Evolutionary conservation across 2,329 filamentous ascomycete genomes (phyloP).

Genomic region (Epicoccum sorghinum): DNA sequence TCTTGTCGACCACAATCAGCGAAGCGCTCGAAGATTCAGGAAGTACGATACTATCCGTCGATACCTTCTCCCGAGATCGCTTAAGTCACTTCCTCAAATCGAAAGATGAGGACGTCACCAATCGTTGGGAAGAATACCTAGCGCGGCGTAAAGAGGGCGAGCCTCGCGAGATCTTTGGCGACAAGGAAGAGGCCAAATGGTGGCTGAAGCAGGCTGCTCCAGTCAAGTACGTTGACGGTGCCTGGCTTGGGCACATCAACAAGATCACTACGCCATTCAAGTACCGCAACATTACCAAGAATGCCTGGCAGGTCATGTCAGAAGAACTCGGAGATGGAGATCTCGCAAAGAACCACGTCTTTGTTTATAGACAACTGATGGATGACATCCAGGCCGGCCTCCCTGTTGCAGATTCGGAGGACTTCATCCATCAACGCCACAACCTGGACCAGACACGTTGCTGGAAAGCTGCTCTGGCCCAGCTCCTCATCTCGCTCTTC

Average conservation of each 20-base stretch:
- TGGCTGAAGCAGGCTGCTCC: constrained; percentile 52
- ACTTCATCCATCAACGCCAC: constrained; percentile 37
- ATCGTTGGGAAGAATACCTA: constrained; percentile 46
- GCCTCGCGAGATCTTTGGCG: constrained; percentile 45
- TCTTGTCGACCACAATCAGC: constrained; percentile 45
- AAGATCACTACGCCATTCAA: constrained; percentile 53
- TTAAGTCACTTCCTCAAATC: constrained; percentile 38
- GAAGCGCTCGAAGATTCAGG: constrained; percentile 19
- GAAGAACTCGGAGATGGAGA: constrained; percentile 60
- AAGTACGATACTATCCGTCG: constrained; percentile 41
- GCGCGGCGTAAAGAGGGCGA: constrained; percentile 42
- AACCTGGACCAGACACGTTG: constrained; percentile 31
- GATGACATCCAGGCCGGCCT: constrained; percentile 37
- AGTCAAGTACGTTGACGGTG: constrained; percentile 57
- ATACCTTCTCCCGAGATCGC: constrained; percentile 35
- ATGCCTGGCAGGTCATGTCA: constrained; percentile 57
- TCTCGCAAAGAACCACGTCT: constrained; percentile 54
- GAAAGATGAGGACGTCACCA: constrained; percentile 40
- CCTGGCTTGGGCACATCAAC: constrained; percentile 57
- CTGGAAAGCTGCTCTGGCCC: constrained; percentile 55
- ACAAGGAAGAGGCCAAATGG: constrained; percentile 45
- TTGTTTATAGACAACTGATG: constrained; percentile 45
- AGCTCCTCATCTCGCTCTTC: constrained; percentile 57
- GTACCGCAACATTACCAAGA: constrained; percentile 48
- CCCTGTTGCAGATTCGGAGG: constrained; percentile 39